These are phyloP conservation scores for Toxoplasma gondii DNA, from an alignment of 169 alveolate genomes.

Conservation along the genomic window DNA sequence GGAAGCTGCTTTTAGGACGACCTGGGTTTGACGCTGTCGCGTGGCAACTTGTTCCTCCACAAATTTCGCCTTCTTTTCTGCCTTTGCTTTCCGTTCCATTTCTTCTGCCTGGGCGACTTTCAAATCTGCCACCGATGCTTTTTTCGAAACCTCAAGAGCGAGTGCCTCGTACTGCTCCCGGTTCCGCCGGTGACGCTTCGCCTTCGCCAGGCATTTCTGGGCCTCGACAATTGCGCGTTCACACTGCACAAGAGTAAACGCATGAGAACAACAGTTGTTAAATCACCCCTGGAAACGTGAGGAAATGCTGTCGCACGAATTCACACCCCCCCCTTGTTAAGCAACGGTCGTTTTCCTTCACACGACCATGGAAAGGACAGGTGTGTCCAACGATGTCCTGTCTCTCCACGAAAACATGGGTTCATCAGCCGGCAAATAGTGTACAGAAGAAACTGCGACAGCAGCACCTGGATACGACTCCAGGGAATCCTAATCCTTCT, in stretches of 20 bases:
- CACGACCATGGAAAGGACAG: no score
- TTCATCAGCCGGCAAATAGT: no score
- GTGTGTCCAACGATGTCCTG: no score
- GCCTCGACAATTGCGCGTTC: slow-evolving; percentile 30
- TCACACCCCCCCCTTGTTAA: neutral
- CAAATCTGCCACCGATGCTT: slow-evolving; percentile 18
- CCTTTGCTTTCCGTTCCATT: neutral
- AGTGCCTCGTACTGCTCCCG: slow-evolving; percentile 37
- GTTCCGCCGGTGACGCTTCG: slow-evolving; percentile 24
- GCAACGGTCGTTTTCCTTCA: no score
- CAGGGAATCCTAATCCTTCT: no score
- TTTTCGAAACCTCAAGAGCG: neutral
- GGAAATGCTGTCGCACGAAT: neutral
- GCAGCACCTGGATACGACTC: no score
- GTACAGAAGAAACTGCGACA: no score
- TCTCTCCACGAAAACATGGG: no score
- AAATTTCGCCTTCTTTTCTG: slow-evolving; percentile 10
- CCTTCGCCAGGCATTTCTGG: slow-evolving; percentile 9
- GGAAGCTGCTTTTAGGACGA: slow-evolving; percentile 32
- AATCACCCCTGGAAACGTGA: neutral
- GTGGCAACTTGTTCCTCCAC: slow-evolving; percentile 14
- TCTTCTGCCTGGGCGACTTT: slow-evolving; percentile 17
- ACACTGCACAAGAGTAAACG: neutral
- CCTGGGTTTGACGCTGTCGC: neutral
- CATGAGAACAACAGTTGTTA: neutral